Base-by-base conservation (phyloP, 768 basidiomycete genomes). In the Vishniacozyma victoriae region DNA sequence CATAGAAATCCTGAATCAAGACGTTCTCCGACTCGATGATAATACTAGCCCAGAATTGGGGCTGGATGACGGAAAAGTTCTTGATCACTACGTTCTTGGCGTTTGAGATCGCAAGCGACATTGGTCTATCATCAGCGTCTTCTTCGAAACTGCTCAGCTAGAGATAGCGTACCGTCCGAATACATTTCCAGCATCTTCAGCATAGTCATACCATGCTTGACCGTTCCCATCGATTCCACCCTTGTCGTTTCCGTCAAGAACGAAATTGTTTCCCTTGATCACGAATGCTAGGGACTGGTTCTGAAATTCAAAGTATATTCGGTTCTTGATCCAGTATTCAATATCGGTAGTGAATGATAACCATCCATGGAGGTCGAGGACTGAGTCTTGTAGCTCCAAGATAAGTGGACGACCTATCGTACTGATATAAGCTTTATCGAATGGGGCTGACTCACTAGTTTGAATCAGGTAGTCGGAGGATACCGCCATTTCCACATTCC, bases 241-340 rank as follows among this genome's bases (percentile, higher is more conserved):
- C 80, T 80, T 73, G 73, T 87, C 52, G 82, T 87, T 7, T 83
- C 83, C 22, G 84, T 87, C 42, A 77, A 84, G 65, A 83, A 83
- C 55, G 79, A 86, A 59, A 78, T 79, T 69, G 73, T 78, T 20
- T 1, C 76, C 76, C 16, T 69, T 72, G 24, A 75, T 62, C 46
- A 73, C 59, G 48, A 55, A 75, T 3, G 71, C 75, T 5, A 74
- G 64, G 22, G 64, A 70, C 50, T 70, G 67, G 47, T 76, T 75
- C 37, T 69, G 67, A 58, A 74, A 76, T 24, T 64, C 74, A 35
- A 72, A 46, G n/a, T 58, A 57, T 3, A 74, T 45, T 6, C 68
- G 64, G 52, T 74, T 72, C 12, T 64, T 48, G 12, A 72, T 54
- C 75, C 75, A 76, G 50, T 75, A 73, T 3, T 64, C 71, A 18